A percentile compares a stretch with the other conserved stretches of the same genome.
These are phyloP conservation scores for Arachis monticola DNA, from an alignment of 331 rosid genomes.

Conservation along the genomic window DNA sequence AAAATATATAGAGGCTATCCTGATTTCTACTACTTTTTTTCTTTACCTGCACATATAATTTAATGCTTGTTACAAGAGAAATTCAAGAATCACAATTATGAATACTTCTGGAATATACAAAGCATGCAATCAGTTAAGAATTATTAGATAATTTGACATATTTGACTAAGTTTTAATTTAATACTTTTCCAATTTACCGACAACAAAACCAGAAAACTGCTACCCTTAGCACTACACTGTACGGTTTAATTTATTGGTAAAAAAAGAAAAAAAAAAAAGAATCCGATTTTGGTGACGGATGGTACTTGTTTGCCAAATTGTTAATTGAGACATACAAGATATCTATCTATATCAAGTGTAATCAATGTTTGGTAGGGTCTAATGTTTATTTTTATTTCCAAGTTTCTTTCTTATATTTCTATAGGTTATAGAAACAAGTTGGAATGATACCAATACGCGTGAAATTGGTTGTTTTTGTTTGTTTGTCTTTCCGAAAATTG, in stretches of 20 bases:
- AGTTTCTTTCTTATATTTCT: conserved; percentile 5
- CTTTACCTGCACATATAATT: no score
- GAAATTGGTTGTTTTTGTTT: background rate
- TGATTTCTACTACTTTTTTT: conserved; percentile 36
- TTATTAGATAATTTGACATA: no score
- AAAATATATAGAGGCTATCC: conserved; percentile 44
- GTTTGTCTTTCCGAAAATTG: background rate
- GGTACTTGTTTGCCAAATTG: conserved; percentile 12
- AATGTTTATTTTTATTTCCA: conserved; percentile 15
- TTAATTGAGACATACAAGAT: conserved; percentile 33
- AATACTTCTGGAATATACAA: no score
- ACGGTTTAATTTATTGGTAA: background rate
- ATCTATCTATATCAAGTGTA: background rate
- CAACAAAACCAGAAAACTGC: background rate
- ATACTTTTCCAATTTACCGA: conserved; percentile 7
- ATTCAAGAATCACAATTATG: no score
- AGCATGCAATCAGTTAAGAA: no score
- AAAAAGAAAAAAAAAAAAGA: background rate
- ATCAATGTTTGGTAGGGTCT: background rate
- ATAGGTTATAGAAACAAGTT: background rate
- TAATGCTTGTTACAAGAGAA: no score
- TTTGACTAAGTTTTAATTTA: no score
- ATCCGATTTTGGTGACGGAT: conserved; percentile 27
- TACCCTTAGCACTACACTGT: background rate
- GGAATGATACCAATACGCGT: background rate